Percentiles rank a stretch among this genome's conserved stretches.
Evolutionary conservation across 2,329 filamentous ascomycete species (phyloP).

Genomic region (Geosmithia flava): DNA sequence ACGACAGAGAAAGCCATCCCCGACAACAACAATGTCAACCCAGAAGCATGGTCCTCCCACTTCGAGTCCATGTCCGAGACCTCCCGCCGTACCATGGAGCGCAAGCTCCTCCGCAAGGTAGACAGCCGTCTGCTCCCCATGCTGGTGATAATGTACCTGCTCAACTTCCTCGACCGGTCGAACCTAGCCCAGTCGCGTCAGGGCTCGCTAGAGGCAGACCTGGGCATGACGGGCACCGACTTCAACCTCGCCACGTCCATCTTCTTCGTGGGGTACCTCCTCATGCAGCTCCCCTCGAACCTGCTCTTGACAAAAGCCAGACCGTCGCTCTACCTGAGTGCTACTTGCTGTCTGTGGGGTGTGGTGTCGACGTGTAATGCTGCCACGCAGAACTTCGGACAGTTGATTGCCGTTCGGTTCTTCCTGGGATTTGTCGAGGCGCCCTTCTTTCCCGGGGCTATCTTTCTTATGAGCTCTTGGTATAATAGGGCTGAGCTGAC

Average conservation of each 20-base stretch:
- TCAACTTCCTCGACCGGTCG: slow-evolving; percentile 40
- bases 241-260: slow-evolving; percentile 47
- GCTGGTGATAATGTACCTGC: slow-evolving; percentile 40
- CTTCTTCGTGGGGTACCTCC: slow-evolving; percentile 49
- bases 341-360: slow-evolving; percentile 29
- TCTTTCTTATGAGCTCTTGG: slow-evolving; percentile 34
- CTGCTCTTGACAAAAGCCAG: slow-evolving; percentile 39
- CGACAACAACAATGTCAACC: neutral
- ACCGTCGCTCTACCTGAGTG: slow-evolving; percentile 39
- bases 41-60: slow-evolving; percentile 1
- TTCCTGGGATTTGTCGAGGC: slow-evolving; percentile 31
- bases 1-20: neutral
- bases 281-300: slow-evolving; percentile 52
- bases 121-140: slow-evolving; percentile 38
- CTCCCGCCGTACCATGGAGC: slow-evolving; percentile 10
- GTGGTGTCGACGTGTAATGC: slow-evolving; percentile 32
- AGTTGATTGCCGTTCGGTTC: slow-evolving; percentile 32
- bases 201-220: slow-evolving; percentile 37
- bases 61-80: slow-evolving; percentile 2
- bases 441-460: slow-evolving; percentile 35
- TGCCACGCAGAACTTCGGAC: slow-evolving; percentile 25
- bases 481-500: slow-evolving; percentile 35
- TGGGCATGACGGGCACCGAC: slow-evolving; percentile 41
- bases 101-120: slow-evolving; percentile 32
- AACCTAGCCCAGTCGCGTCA: slow-evolving; percentile 43